phyloP scores from a whole-genome alignment of 352 stramenopile genomes.

The Phytopythium chamaehyphon region DNA sequence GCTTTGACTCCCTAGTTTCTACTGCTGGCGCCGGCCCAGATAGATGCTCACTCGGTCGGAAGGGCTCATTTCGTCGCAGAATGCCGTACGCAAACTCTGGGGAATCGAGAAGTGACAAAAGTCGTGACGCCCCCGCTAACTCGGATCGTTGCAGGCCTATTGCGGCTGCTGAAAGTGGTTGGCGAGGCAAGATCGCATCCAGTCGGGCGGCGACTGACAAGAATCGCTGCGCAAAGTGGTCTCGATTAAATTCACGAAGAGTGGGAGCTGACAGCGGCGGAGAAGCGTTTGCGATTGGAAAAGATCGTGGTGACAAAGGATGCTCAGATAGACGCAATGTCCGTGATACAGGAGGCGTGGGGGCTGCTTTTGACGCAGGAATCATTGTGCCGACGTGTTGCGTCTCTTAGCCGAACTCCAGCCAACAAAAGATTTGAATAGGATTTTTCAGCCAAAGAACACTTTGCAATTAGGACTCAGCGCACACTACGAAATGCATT shows the following conservation, averaged over 20 bases:
- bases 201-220: conserved; percentile 25
- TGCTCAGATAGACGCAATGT: no score
- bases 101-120: neutral
- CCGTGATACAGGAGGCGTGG: no score
- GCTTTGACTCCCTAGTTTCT: conserved; percentile 1
- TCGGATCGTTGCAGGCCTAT: neutral
- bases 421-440: no score
- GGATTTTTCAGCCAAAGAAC: no score
- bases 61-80: conserved; percentile 9
- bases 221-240: conserved; percentile 16
- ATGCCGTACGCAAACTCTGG: conserved; percentile 6
- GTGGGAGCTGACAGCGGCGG: neutral
- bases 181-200: conserved; percentile 21
- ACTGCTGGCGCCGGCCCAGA: neutral
- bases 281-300: neutral
- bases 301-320: neutral
- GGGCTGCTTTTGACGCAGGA: no score
- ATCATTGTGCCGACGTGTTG: no score
- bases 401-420: no score
- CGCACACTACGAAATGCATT: no score
- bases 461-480: no score
- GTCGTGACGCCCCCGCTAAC: neutral
- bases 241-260: conserved; percentile 2
- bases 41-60: conserved; percentile 12
- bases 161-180: neutral